phyloP scores from a whole-genome alignment of 805 yeast species.

The Wickerhamomyces alni region DNA sequence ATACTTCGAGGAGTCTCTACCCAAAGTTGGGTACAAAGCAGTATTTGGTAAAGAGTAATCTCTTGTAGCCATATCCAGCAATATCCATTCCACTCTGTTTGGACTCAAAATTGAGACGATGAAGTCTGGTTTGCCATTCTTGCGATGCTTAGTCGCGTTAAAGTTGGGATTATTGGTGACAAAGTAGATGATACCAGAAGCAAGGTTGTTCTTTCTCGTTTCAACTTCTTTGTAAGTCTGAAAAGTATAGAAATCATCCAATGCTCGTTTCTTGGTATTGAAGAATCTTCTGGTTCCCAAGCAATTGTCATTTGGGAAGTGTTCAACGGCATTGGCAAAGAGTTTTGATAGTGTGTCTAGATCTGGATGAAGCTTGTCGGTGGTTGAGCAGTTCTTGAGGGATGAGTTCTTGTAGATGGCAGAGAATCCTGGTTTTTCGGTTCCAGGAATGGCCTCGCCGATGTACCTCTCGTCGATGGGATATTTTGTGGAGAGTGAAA shows the following conservation, averaged over 20 bases:
- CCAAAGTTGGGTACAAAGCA: slow-evolving; percentile 48
- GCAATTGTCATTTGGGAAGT: slow-evolving; percentile 26
- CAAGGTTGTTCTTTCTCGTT: slow-evolving; percentile 27
- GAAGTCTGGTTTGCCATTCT: slow-evolving; percentile 29
- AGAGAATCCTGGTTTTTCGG: slow-evolving; percentile 5
- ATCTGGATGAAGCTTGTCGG: slow-evolving; percentile 29
- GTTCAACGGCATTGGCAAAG: slow-evolving; percentile 28
- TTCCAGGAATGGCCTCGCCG: slow-evolving; percentile 4
- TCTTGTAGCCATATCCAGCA: slow-evolving; percentile 60
- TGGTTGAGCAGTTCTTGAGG: slow-evolving; percentile 3
- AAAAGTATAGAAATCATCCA: slow-evolving; percentile 20
- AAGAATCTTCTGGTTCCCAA: slow-evolving; percentile 30
- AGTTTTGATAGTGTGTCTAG: slow-evolving; percentile 33
- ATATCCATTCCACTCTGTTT: slow-evolving; percentile 58
- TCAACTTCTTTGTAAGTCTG: slow-evolving; percentile 27
- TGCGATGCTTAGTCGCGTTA: background rate
- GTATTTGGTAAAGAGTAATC: slow-evolving; percentile 45
- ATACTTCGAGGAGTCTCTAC: slow-evolving; percentile 52
- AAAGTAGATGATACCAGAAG: slow-evolving; percentile 33
- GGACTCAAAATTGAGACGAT: slow-evolving; percentile 47
- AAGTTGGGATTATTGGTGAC: slow-evolving; percentile 16
- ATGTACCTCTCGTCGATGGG: slow-evolving; percentile 1
- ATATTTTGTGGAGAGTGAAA: background rate
- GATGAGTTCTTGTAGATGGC: slow-evolving; percentile 8
- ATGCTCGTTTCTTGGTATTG: slow-evolving; percentile 14